Percentiles rank a stretch among this genome's conserved stretches.
Evolutionary conservation across 164 flowering plant species (phyloP).

Genomic region (Annona cherimola): DNA sequence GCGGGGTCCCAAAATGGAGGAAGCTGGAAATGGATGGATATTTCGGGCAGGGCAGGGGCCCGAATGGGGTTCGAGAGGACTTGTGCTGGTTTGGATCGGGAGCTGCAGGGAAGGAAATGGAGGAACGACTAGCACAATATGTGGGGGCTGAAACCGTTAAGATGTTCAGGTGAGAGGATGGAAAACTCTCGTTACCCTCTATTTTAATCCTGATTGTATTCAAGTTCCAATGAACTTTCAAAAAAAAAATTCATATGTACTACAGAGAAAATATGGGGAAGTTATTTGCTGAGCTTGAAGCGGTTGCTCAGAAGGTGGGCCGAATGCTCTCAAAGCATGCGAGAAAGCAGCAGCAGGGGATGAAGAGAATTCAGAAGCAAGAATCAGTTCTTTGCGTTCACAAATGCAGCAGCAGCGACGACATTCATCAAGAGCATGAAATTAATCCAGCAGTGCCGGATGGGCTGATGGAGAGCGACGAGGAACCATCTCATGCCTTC

Average conservation of each 20-base stretch:
- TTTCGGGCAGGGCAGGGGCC: not conserved
- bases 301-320: constrained; percentile 31
- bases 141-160: constrained; percentile 17
- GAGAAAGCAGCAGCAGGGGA: not conserved
- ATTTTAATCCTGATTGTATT: no score
- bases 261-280: constrained; percentile 42
- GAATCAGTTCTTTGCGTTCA: constrained; percentile 22
- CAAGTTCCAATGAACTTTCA: no score
- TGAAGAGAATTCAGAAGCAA: constrained; percentile 3
- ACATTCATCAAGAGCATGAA: not conserved
- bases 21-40: not conserved
- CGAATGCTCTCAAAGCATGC: constrained; percentile 20
- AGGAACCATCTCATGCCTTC: constrained; percentile 13
- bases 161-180: constrained; percentile 31
- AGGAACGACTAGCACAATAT: constrained; percentile 9
- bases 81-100: constrained; percentile 26
- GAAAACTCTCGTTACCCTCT: not conserved
- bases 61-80: constrained; percentile 17
- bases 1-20: constrained; percentile 13
- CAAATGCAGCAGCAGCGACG: constrained; percentile 20
- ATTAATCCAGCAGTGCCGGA: not conserved
- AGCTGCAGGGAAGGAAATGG: not conserved
- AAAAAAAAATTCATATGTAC: not conserved
- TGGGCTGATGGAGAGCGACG: not conserved
- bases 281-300: constrained; percentile 32